phyloP scores from a whole-genome alignment of 2,329 filamentous ascomycete genomes.

The Colletotrichum gloeosporioides region DNA sequence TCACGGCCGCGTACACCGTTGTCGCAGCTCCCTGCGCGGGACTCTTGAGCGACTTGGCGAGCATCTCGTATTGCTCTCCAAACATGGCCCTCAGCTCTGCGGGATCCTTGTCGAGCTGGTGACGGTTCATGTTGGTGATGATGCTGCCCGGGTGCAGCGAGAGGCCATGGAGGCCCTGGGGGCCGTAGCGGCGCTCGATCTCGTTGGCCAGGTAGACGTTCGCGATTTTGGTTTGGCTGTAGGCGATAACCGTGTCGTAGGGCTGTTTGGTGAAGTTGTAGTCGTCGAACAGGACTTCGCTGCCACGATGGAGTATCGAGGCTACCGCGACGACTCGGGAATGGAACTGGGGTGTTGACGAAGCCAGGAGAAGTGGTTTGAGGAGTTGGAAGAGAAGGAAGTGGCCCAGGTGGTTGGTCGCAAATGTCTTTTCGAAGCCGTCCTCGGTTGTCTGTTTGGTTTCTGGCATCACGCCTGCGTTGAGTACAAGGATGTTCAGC shows the following conservation, averaged over 20 bases:
- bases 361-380: slow-evolving; percentile 44
- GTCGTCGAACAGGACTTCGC: slow-evolving; percentile 39
- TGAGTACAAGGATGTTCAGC: slow-evolving; percentile 40
- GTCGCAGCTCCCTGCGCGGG: slow-evolving; percentile 53
- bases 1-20: slow-evolving; percentile 46
- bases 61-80: neutral
- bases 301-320: slow-evolving; percentile 44
- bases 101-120: neutral
- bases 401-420: slow-evolving; percentile 57
- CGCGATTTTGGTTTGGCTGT: slow-evolving; percentile 55
- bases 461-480: slow-evolving; percentile 35
- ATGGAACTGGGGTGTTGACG: slow-evolving; percentile 40
- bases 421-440: slow-evolving; percentile 46
- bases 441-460: slow-evolving; percentile 18
- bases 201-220: slow-evolving; percentile 56
- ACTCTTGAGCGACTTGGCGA: neutral
- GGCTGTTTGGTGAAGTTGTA: neutral
- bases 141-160: slow-evolving; percentile 6
- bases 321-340: slow-evolving; percentile 53
- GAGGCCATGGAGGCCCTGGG: slow-evolving; percentile 33
- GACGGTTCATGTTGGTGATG: neutral
- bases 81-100: neutral
- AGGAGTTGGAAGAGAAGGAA: slow-evolving; percentile 60
- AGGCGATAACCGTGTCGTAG: slow-evolving; percentile 42
- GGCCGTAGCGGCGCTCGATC: slow-evolving; percentile 44